phyloP scores from a whole-genome alignment of 2,329 filamentous ascomycete genomes.

The Nigrospora osmanthi region DNA sequence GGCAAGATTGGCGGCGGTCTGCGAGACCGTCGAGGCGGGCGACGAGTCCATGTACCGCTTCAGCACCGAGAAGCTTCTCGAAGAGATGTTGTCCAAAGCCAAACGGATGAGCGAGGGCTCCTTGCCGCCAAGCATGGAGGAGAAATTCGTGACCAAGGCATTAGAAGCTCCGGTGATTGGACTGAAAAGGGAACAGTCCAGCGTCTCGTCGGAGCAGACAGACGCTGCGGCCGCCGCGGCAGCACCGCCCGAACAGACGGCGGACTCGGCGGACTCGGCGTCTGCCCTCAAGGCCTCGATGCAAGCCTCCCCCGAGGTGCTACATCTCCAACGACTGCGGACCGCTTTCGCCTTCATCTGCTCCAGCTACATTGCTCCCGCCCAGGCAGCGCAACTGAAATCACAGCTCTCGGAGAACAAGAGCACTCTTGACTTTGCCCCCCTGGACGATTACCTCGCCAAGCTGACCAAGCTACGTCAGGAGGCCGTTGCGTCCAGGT shows the following conservation, averaged over 20 bases:
- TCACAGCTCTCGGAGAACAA: conserved; percentile 36
- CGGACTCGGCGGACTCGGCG: conserved; percentile 5
- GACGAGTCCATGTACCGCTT: conserved; percentile 82
- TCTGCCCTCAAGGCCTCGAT: conserved; percentile 31
- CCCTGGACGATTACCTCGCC: conserved; percentile 63
- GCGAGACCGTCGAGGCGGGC: conserved; percentile 75
- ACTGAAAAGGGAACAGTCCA: conserved; percentile 44
- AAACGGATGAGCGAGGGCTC: conserved; percentile 54
- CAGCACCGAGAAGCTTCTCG: conserved; percentile 61
- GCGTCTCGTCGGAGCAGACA: conserved; percentile 22
- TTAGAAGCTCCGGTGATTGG: conserved; percentile 71
- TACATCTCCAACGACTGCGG: conserved; percentile 54
- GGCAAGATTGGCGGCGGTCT: conserved; percentile 60
- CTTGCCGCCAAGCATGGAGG: conserved; percentile 75
- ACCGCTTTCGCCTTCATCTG: conserved; percentile 59
- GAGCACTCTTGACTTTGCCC: conserved; percentile 40
- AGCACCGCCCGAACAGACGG: conserved; percentile 21
- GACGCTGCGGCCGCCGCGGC: conserved; percentile 39
- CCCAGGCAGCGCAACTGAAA: conserved; percentile 34
- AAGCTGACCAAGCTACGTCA: conserved; percentile 60
- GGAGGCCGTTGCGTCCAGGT: conserved; percentile 63
- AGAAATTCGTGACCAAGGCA: conserved; percentile 68
- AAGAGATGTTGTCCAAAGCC: conserved; percentile 63
- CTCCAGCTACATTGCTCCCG: conserved; percentile 48
- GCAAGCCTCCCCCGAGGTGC: conserved; percentile 38